Percentiles rank a stretch among this genome's conserved stretches.
Evolutionary conservation across 2,329 filamentous ascomycete species (phyloP).

Genomic region (Aspergillus aculeatinus): DNA sequence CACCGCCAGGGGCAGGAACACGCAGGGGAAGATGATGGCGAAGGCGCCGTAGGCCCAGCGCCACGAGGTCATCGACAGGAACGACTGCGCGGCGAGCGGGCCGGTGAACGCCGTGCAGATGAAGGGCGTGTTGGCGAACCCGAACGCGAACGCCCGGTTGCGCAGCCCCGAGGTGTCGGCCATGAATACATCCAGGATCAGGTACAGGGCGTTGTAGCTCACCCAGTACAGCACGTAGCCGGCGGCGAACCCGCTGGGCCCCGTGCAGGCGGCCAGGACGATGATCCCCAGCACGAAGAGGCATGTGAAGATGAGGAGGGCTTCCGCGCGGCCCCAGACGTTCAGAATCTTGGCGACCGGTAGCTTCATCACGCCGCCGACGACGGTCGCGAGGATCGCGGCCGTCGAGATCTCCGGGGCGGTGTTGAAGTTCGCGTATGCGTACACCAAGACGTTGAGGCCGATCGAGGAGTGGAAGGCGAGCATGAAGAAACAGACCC

Average conservation of each 20-base stretch:
- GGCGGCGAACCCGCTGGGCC: conserved; percentile 62
- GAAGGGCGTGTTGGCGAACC: conserved; percentile 60
- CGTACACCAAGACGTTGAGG: conserved; percentile 47
- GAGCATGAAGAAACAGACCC: conserved; percentile 48
- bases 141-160: conserved; percentile 61
- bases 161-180: conserved; percentile 62
- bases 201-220: conserved; percentile 56
- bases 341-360: conserved; percentile 63
- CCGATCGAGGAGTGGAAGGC: conserved; percentile 45
- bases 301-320: conserved; percentile 52
- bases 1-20: conserved; percentile 55
- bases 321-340: conserved; percentile 62
- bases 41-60: conserved; percentile 65
- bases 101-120: conserved; percentile 60
- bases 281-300: conserved; percentile 54
- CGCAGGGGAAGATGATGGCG: conserved; percentile 58
- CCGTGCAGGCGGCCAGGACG: conserved; percentile 62
- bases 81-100: conserved; percentile 53
- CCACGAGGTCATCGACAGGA: conserved; percentile 52
- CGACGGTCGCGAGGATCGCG: conserved; percentile 55
- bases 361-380: conserved; percentile 60
- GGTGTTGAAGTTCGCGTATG: conserved; percentile 52
- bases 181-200: conserved; percentile 59
- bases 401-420: conserved; percentile 54
- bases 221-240: conserved; percentile 63